These are phyloP conservation scores for Dactylis glomerata DNA, from an alignment of 176 grass and related monocot genomes.

Conservation along the genomic window DNA sequence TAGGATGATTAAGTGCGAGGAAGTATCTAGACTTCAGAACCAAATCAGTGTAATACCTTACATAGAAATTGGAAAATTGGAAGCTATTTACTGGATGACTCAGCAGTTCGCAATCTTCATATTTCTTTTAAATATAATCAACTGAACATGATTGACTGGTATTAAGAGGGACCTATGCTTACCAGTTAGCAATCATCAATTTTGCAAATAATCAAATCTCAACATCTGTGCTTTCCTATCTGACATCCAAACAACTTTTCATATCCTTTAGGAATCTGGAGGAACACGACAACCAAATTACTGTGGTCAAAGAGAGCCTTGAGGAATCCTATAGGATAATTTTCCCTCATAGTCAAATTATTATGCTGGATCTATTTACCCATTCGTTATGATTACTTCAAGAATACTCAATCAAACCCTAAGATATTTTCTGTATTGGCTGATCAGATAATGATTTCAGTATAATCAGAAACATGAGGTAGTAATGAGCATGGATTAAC, in stretches of 20 bases:
- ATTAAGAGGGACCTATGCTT: neutral
- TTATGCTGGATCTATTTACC: too few relatives aligned
- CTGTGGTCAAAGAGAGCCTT: too few relatives aligned
- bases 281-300: too few relatives aligned
- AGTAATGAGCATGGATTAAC: neutral
- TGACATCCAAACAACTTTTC: too few relatives aligned
- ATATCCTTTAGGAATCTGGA: too few relatives aligned
- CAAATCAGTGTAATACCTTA: neutral
- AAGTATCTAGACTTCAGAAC: neutral
- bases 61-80: neutral
- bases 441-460: conserved; percentile 15
- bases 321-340: too few relatives aligned
- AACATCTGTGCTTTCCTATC: too few relatives aligned
- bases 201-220: neutral
- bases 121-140: neutral
- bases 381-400: too few relatives aligned
- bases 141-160: neutral
- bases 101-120: neutral
- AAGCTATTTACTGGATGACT: neutral
- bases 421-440: conserved; percentile 1
- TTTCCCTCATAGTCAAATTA: too few relatives aligned
- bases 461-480: neutral
- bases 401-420: conserved; percentile 16
- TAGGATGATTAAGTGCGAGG: neutral
- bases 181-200: neutral